Base-by-base conservation (phyloP, 345 rosid genomes). In the Jatropha curcas region DNA sequence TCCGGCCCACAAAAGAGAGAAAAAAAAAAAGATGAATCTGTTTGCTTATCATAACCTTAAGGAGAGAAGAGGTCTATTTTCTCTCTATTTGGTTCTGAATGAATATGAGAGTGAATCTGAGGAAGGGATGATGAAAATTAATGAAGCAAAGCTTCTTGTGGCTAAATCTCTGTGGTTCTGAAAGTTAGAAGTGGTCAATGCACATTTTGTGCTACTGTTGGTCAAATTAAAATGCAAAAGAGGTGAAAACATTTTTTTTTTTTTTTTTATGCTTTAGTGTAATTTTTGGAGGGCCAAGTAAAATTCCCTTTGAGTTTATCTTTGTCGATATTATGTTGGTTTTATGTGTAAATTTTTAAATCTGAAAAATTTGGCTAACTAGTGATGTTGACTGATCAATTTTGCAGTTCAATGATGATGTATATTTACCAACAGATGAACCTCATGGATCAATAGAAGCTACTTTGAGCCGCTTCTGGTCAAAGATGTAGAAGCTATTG, bases 381-480 rank as follows among this genome's bases (percentile, higher is more conserved):
- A 25, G 22, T 77, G 52, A 71, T 48, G 46, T 55, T 43, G 62
- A 24, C 61, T 14, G 39, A 39, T 37, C 74, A 66, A 27, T 61
- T 73, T 71, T 85, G 86, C 91, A 90, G 99, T 94, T 92, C 70
- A 68, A 86, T 24, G 89, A 94, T 69, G 99, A 94, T 71, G 97
- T 90, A 20, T 94, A 83, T 80, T 73, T 85, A 37, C 98, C 97
- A 25, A 92, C 97, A 0, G 96, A 87, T 53, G 99, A 94, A 74
- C 99, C 99, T 12, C 97, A 94, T 68, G 99, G 98, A 80, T 79
- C 98, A 17, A 94, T 92, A 33, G 86, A 94, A 85, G 99, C 98
- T 61, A 88, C 83, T 68, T 43, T 94, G 77, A 86, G 89, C 83
- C 89, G 93, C 30, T 66, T 84, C 82, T 75, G 86, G 79, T 89